Base-by-base conservation (phyloP, 441 rosid species). In the Eutrema salsugineum region DNA sequence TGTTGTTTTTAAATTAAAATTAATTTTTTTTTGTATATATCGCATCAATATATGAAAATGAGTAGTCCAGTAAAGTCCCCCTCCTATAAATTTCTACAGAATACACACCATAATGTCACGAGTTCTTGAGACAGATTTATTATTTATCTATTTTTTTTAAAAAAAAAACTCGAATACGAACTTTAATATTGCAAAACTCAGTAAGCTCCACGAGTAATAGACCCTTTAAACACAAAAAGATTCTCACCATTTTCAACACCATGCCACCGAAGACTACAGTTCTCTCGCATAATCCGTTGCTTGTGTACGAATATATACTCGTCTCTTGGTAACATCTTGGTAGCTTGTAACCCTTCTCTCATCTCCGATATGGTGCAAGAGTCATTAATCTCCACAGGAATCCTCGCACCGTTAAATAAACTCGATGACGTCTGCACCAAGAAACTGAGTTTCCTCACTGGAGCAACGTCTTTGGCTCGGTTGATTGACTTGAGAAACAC, bases 291-390 rank as follows among this genome's bases (percentile, higher is more conserved):
- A 27, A 91, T 87, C 82, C 97, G 73, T 76, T 87, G 98, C 75
- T 86, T 94, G 77, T 94, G 95, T 28, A 91, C 86, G 72, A 91
- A 91, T 75, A 91, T 73, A 48, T 91, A 94, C 51, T 91, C 95
- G 36, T 88, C 95, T 35, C 27, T 63, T 0, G 95, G 97, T 44
- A 94, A 80, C 42, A 77, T 81, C 63, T 84, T 79, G 32, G 73
- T 58, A 63, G 75, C 77, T 79, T 86, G 62, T 39, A 94, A 76
- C 65, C 76, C 63, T 58, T 78, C 77, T 78, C 76, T 83, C 83
- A 90, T 30, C 4, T 88, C 92, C 9, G 70, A 75, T 14, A 87
- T 83, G 0, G 91, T 87, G 9, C 82, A 66, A 1, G 88, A 80
- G 16, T 87, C 97, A 22, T 74, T 82, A 74, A 87, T 67, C 73